Evolutionary conservation across 2,329 filamentous ascomycete species (phyloP).

Genomic region (Trichophyton benhamiae): DNA sequence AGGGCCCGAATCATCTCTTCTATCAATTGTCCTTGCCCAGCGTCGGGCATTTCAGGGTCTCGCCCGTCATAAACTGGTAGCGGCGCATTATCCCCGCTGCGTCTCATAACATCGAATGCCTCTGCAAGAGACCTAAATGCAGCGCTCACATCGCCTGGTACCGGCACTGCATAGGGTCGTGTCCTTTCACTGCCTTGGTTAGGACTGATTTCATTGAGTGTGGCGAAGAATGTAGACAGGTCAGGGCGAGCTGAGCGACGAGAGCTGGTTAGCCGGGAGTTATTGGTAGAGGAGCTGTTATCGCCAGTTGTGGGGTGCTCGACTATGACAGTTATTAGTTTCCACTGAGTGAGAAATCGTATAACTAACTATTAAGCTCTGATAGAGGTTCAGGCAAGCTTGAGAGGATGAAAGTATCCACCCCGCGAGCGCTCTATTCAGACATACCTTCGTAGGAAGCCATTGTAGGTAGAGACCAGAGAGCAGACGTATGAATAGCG

Average conservation of each 20-base stretch:
- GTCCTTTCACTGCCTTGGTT: conserved; percentile 37
- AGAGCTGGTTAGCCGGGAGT: conserved; percentile 9
- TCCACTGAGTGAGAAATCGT: not conserved
- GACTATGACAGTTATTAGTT: conserved; percentile 19
- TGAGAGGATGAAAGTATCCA: not conserved
- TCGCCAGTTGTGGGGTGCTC: conserved; percentile 32
- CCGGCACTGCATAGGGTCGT: conserved; percentile 47
- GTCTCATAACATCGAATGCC: conserved; percentile 47
- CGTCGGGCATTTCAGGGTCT: conserved; percentile 21
- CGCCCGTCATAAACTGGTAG: conserved; percentile 36
- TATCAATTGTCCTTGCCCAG: conserved; percentile 29
- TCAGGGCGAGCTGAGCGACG: conserved; percentile 46
- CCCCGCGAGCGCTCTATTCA: not conserved
- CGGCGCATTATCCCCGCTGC: conserved; percentile 23
- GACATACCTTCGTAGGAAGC: conserved; percentile 33
- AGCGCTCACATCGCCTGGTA: conserved; percentile 49
- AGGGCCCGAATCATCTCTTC: conserved; percentile 44
- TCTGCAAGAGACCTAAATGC: conserved; percentile 49
- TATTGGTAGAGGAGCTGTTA: conserved; percentile 12
- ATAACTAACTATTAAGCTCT: conserved; percentile 4
- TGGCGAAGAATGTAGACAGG: conserved; percentile 52
- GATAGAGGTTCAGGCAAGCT: not conserved
- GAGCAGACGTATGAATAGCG: not conserved
- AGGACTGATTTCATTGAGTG: conserved; percentile 46
- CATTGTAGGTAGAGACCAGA: conserved; percentile 19